phyloP scores from a whole-genome alignment of 1,139 yeast species.

The Diutina rugosa region DNA sequence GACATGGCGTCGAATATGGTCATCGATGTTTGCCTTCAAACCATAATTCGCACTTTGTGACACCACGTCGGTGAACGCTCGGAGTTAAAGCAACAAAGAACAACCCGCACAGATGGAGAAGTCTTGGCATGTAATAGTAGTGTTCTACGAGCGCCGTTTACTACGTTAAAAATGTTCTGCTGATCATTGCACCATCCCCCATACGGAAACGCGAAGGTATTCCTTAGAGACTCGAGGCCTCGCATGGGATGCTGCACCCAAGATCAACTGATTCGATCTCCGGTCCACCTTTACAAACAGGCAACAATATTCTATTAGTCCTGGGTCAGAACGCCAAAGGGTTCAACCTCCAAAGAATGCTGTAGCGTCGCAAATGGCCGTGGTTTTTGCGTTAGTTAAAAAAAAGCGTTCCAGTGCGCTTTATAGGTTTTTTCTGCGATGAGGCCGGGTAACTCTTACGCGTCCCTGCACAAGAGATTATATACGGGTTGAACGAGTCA shows the following conservation, averaged over 20 bases:
- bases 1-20: neutral
- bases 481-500: neutral
- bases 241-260: slow-evolving; percentile 72
- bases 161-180: slow-evolving; percentile 30
- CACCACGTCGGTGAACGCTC: neutral
- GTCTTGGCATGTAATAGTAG: neutral
- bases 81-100: neutral
- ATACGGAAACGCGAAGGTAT: slow-evolving; percentile 78
- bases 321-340: slow-evolving; percentile 69
- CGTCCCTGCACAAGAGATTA: neutral
- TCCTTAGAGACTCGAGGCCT: slow-evolving; percentile 47
- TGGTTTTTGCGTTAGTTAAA: slow-evolving; percentile 46
- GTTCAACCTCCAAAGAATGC: slow-evolving; percentile 72
- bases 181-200: slow-evolving; percentile 73
- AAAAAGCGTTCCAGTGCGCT: neutral
- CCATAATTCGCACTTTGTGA: neutral
- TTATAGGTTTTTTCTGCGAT: slow-evolving; percentile 4
- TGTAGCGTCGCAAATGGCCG: slow-evolving; percentile 54
- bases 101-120: neutral
- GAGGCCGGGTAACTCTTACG: slow-evolving; percentile 7
- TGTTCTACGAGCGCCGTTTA: neutral
- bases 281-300: slow-evolving; percentile 38
- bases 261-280: slow-evolving; percentile 53
- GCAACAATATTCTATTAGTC: slow-evolving; percentile 54
- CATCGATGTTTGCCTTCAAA: neutral